These are phyloP conservation scores for Populus nigra DNA, from an alignment of 345 rosid genomes.

Conservation along the genomic window DNA sequence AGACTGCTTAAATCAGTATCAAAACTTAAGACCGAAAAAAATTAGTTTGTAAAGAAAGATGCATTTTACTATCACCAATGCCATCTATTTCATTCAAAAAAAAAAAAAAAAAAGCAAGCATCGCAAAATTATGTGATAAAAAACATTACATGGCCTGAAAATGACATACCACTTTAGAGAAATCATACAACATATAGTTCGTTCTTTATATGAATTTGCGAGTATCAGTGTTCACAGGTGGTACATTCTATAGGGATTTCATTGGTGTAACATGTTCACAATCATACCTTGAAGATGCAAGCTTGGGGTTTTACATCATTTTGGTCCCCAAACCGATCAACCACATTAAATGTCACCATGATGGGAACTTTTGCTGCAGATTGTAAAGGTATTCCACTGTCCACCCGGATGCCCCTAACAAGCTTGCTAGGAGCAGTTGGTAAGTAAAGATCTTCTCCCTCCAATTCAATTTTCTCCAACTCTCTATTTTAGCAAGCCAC, in stretches of 20 bases:
- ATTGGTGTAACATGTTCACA: neutral
- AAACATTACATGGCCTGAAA: neutral
- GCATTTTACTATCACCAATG: neutral
- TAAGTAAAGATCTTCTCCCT: conserved; percentile 84
- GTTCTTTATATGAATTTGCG: neutral
- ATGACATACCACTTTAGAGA: neutral
- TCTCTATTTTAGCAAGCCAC: conserved; percentile 50
- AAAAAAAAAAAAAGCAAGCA: neutral
- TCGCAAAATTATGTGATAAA: neutral
- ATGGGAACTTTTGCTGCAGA: conserved; percentile 99
- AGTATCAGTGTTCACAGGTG: neutral
- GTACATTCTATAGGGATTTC: neutral
- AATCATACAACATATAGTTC: neutral
- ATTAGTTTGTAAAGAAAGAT: neutral
- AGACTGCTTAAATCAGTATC: neutral
- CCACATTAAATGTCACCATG: conserved; percentile 86
- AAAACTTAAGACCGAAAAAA: neutral
- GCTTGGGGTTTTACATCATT: conserved; percentile 74
- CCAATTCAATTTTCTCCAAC: conserved; percentile 86
- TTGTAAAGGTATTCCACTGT: conserved; percentile 97
- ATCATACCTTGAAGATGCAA: conserved; percentile 91
- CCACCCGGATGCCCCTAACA: conserved; percentile 80
- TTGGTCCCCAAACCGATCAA: conserved; percentile 72
- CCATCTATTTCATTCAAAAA: neutral
- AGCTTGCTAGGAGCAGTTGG: conserved; percentile 94